Percentiles rank a stretch among this genome's conserved stretches.
phyloP scores from a whole-genome alignment of 148 eudicot species.

The Rhododendron ovatum region DNA sequence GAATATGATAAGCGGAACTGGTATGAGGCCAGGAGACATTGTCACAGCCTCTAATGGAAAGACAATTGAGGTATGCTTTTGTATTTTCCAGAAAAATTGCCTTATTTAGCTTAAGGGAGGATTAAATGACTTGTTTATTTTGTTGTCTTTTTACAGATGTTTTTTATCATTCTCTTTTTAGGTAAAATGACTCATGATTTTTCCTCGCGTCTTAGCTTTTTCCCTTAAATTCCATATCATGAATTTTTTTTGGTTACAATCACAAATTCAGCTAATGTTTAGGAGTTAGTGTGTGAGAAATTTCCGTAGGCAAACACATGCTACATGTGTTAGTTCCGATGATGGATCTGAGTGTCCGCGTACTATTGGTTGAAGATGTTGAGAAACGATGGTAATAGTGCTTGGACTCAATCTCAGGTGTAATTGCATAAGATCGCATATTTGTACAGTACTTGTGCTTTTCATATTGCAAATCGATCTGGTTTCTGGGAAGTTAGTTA shows the following conservation, averaged over 20 bases:
- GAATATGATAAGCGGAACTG: constrained; percentile 99
- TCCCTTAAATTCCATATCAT: not conserved
- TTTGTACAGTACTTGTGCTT: not conserved
- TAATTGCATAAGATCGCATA: not conserved
- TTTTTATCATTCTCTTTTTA: not conserved
- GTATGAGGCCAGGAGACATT: constrained; percentile 97
- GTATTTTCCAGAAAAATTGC: not conserved
- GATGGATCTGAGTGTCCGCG: not conserved
- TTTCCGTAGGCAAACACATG: not conserved
- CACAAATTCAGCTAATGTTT: not conserved
- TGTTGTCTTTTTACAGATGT: not conserved
- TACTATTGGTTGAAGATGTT: not conserved
- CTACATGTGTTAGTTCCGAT: not conserved
- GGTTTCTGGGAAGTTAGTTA: not conserved
- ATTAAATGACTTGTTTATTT: not conserved
- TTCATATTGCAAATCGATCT: not conserved
- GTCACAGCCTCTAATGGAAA: constrained; percentile 98
- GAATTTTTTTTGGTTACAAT: not conserved
- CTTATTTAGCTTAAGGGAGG: not conserved
- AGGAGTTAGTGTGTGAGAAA: not conserved
- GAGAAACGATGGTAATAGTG: not conserved
- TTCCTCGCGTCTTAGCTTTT: not conserved
- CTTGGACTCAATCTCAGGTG: not conserved
- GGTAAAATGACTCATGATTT: not conserved
- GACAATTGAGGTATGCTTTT: constrained; percentile 82